Percentiles rank a stretch among this genome's conserved stretches.
phyloP scores from a whole-genome alignment of 192 early-diverging fungal species.

The Allomyces javanicus region DNA sequence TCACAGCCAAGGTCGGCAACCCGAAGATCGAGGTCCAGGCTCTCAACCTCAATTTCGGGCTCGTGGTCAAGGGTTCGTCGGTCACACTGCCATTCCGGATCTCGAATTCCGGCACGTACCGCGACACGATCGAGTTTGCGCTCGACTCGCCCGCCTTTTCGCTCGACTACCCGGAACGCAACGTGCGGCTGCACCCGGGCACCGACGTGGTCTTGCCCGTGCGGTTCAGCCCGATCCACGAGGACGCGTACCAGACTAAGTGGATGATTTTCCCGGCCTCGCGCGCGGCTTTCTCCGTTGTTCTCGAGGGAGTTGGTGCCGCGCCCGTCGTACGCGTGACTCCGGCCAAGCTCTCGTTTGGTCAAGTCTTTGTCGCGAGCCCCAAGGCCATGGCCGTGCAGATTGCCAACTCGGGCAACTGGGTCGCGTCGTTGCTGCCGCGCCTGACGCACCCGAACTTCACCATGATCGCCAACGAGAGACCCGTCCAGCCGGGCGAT shows the following conservation, averaged over 20 bases:
- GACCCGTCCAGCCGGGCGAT: not conserved
- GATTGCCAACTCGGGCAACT: not conserved
- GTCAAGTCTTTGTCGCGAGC: not conserved
- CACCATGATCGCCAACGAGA: not conserved
- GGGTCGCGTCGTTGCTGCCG: not conserved
- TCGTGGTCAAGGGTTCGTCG: constrained; percentile 17
- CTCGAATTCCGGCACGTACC: constrained; percentile 26
- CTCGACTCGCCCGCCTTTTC: not conserved
- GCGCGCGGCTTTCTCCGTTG: not conserved
- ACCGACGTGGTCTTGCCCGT: not conserved
- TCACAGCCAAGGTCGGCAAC: constrained; percentile 26
- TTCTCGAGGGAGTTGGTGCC: not conserved
- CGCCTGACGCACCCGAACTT: not conserved
- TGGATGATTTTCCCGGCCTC: not conserved
- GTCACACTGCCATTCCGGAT: constrained; percentile 17
- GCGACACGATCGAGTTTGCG: constrained; percentile 10
- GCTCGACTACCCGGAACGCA: not conserved
- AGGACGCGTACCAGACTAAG: not conserved
- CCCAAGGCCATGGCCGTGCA: not conserved
- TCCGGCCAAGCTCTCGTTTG: not conserved
- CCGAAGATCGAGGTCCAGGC: constrained; percentile 20
- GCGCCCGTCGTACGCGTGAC: not conserved
- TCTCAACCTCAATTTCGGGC: constrained; percentile 27
- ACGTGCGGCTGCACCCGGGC: not conserved
- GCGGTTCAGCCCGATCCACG: not conserved